Base-by-base conservation (phyloP, 495 filamentous ascomycete genomes). In the Aspergillus funiculosus region DNA sequence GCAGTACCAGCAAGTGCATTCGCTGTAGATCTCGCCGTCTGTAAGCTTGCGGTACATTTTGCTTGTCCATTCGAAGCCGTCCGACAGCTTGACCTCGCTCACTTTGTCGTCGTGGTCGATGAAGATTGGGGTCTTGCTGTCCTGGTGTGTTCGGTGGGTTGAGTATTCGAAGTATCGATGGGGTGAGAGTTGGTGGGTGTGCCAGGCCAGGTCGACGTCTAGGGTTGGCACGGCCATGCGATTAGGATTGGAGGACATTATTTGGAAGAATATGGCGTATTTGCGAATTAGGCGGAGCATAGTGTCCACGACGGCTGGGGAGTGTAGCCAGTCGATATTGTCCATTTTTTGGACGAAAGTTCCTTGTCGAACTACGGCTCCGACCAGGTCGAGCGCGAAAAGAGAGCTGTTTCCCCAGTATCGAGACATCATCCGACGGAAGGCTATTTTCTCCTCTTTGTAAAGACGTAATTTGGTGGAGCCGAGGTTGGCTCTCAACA, bases 1-100 rank as follows among this genome's bases (percentile, higher is more conserved):
- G 67, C 89, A 95, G 59, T 89, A 90, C 87, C 89, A 94, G 64
- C 89, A 95, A 3, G 81, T 88, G 58, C 89, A 94, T 61, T 87
- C 83, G 21, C 76, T 83, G 62, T 92, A 94, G 19, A 85, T 74
- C 46, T 83, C 75, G 6, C 70, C 67, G 53, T 72, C 81, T 13
- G 63, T 68, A 28, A 60, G 50, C 25, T 81, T 77, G 52, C 82
- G 73, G 60, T 89, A 94, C 8, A 56, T 63, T 53, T 79, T 82
- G 59, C 69, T 77, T 0, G 89, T 95, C 81, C 83, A 87, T 57
- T 79, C 79, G 51, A 94, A 91, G 30, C 73, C 72, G 10, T 65
- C 64, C 36, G 74, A 78, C 20, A 94, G 72, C 15, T 66, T 67
- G 29, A 56, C 67, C 43, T 86, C 82, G 13, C 76, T 77, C 24